Percentiles rank a stretch among this genome's conserved stretches.
phyloP scores from a whole-genome alignment of 2,329 filamentous ascomycete genomes.

The Pseudocercospora ulei region DNA sequence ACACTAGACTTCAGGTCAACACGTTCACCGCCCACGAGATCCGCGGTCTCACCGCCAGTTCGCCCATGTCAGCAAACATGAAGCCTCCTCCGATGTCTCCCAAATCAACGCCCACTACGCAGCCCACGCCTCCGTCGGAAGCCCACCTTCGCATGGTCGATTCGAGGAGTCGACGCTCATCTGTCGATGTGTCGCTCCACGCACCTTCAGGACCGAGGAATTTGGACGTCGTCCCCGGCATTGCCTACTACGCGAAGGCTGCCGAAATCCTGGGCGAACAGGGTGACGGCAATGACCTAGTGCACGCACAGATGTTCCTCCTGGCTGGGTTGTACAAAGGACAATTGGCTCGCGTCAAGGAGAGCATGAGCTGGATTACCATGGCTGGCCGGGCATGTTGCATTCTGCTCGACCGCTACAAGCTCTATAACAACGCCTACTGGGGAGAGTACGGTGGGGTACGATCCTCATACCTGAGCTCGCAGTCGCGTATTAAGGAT shows the following conservation, averaged over 20 bases:
- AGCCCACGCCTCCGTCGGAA: constrained; percentile 30
- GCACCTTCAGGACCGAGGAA: constrained; percentile 25
- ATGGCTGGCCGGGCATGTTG: constrained; percentile 53
- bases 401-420: constrained; percentile 65
- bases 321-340: constrained; percentile 82
- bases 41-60: constrained; percentile 23
- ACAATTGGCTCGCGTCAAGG: constrained; percentile 74
- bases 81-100: constrained; percentile 37
- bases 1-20: constrained; percentile 36
- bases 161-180: constrained; percentile 30
- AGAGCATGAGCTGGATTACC: constrained; percentile 66
- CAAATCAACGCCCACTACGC: constrained; percentile 31
- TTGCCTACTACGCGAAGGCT: constrained; percentile 81
- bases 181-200: constrained; percentile 26
- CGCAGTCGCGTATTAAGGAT: constrained; percentile 28
- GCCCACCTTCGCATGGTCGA: constrained; percentile 19
- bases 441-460: constrained; percentile 35
- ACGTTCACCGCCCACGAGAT: constrained; percentile 34
- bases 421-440: constrained; percentile 31
- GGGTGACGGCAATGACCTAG: constrained; percentile 65
- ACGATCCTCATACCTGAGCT: constrained; percentile 27
- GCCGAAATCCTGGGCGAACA: constrained; percentile 78
- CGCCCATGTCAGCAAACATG: constrained; percentile 29
- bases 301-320: constrained; percentile 74
- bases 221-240: constrained; percentile 73